Evolutionary conservation across 495 filamentous ascomycete genomes (phyloP), one percentile per base, ranked within the genome.

Genomic region (Xylaria scruposa): DNA sequence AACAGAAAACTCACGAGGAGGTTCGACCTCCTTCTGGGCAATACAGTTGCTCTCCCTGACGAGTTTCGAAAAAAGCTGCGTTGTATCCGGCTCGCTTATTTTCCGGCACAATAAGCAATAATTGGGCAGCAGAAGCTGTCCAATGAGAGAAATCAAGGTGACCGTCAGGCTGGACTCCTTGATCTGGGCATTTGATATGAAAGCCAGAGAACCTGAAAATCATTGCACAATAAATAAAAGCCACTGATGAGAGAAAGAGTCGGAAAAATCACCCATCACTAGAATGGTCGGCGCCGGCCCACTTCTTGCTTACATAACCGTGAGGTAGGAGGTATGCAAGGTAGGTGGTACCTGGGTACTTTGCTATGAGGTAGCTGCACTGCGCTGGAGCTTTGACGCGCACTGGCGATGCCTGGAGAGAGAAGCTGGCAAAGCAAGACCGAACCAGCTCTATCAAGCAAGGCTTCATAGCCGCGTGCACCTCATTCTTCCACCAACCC

Each of bases 391-490:
- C 64, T 67, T 60, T 60, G 70, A 72, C 70, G 70, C 70, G 70
- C 70, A 72, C 70, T 72, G 63, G 70, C 70, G 70, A 72, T 72
- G 70, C 70, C 70, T 72, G 31, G 70, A 72, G 54, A 21, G 44
- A 29, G 53, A 67, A 72, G 70, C 53, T 60, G 49, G 33, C 24
- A 56, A 56, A 54, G 47, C 60, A 63, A 44, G 38, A 61, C 36
- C 70, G 51, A 49, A 68, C 70, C 42, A 72, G 54, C 64, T 61
- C 40, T 24, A 24, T 54, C 66, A 26, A 60, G 61, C 70, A 60
- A 71, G 70, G 61, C 70, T 60, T 60, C 49, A 66, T 62, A 66
- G 62, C 70, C 70, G 70, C 49, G 62, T 66, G 38, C 51, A 68
- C 40, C 53, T 53, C 64, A 53, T 53, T 68, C 44, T n/a, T 38